Conservation (phyloP, 73 alveolate species). For the Uronychia binucleata region DNA sequence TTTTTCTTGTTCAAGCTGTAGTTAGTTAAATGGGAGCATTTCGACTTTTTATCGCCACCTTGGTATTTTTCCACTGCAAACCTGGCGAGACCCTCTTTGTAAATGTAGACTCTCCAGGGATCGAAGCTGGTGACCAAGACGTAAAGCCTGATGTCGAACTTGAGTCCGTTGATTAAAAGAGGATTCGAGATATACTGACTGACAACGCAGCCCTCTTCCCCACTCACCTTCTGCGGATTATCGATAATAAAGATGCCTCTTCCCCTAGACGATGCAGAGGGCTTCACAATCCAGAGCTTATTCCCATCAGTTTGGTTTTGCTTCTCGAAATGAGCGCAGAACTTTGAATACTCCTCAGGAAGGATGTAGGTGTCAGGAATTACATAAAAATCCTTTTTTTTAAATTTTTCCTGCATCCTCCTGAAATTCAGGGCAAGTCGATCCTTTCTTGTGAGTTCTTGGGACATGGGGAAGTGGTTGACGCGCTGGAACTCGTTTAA, state of each 20-base stretch:
- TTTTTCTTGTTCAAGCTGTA: slow-evolving; percentile 71
- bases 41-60: slow-evolving; percentile 13
- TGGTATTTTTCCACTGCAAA: slow-evolving; percentile 77
- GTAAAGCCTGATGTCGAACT: slow-evolving; percentile 88
- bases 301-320: too few relatives aligned
- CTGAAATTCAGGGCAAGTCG: too few relatives aligned
- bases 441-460: slow-evolving; percentile 68
- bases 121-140: slow-evolving; percentile 77
- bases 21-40: slow-evolving; percentile 37
- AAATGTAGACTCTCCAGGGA: slow-evolving; percentile 81
- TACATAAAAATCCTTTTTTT: slow-evolving; percentile 50
- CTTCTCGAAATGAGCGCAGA: slow-evolving; percentile 15
- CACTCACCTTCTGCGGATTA: slow-evolving; percentile 54
- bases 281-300: slow-evolving; percentile 91
- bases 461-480: slow-evolving; percentile 65
- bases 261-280: slow-evolving; percentile 85
- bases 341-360: slow-evolving; percentile 65
- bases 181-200: slow-evolving; percentile 21
- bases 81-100: slow-evolving; percentile 87
- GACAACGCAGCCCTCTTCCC: slow-evolving; percentile 62
- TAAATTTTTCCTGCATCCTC: slow-evolving; percentile 61
- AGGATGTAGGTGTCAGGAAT: slow-evolving; percentile 65
- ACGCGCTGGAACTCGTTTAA: background rate
- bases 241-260: slow-evolving; percentile 87
- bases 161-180: slow-evolving; percentile 74